Percentiles rank a stretch among this genome's conserved stretches.
Conservation (phyloP, 2,329 filamentous ascomycete species). For the Thyridium curvatum region DNA sequence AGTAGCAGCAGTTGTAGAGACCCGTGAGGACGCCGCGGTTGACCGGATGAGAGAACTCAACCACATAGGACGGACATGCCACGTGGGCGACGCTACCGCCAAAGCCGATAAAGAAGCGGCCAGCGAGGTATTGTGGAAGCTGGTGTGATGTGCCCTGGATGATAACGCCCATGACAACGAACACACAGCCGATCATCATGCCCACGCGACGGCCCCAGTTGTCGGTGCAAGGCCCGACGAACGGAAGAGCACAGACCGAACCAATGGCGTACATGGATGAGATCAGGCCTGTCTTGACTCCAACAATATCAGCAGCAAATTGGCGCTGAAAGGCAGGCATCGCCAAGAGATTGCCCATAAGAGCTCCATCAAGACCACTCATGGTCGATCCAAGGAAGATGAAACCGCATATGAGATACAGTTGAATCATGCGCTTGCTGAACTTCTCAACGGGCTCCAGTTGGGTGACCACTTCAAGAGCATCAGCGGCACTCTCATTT, state of each 20-base stretch:
- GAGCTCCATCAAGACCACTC: no score
- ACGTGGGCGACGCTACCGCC: not conserved
- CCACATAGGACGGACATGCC: not conserved
- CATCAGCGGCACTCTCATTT: conserved; percentile 2
- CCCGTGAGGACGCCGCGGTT: not conserved
- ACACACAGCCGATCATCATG: not conserved
- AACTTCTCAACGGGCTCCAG: conserved; percentile 5
- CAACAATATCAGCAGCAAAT: conserved; percentile 6
- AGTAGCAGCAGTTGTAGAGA: not conserved
- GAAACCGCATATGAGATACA: no score
- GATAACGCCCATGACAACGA: not conserved
- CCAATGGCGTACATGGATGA: not conserved
- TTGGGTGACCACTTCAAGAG: conserved; percentile 2
- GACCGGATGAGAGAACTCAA: not conserved
- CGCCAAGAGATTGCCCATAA: conserved; percentile 8
- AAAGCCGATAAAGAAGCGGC: not conserved
- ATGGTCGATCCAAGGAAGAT: no score
- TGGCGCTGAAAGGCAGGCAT: conserved; percentile 6
- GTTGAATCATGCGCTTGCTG: conserved; percentile 6
- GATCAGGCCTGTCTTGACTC: conserved; percentile 1
- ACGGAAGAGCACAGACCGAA: not conserved
- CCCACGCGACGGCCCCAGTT: not conserved
- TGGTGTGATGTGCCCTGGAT: not conserved
- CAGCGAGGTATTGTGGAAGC: not conserved
- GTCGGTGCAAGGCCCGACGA: not conserved